Evolutionary conservation across 2,329 filamentous ascomycete species (phyloP), one percentile per base, ranked within the genome.

Genomic region (Penicillium freii): DNA sequence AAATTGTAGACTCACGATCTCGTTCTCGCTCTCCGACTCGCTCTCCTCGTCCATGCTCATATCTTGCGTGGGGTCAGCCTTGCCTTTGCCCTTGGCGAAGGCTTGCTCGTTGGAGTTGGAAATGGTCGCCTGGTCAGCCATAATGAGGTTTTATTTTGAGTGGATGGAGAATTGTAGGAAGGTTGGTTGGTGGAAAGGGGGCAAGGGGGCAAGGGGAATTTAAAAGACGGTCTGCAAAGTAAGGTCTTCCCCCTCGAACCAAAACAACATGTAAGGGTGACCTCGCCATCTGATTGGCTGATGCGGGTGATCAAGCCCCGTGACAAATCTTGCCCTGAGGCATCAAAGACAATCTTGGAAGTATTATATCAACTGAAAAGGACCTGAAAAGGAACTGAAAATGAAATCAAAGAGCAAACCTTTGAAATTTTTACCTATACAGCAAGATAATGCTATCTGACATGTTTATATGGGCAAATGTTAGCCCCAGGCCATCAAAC

Each of bases 11-110:
- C 72, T 59, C 64, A 78, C 76, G 56, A 72, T 62, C 55, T 78
- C 75, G 38, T 51, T 61, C 53, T 78, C 83, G 49, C 88, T 88
- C 40, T 92, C 89, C 17, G 57, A 62, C 15, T 85, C 85, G 53
- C 80, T 84, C 1, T 91, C 88, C 67, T 91, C 88, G 44, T 88
- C 89, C 84, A 91, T 89, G 71, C 82, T 82, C 70, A 85, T 78
- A 66, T 89, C 85, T 64, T 86, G 79, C 42, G 75, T 75, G 53
- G 76, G 75, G 34, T 79, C 72, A 40, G 84, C 87, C 82, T 96
- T 96, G 80, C 91, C 68, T 83, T 96, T 96, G 77, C 90, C 91
- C 83, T 96, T 96, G 75, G 85, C 81, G 60, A 79, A 73, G 60
- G 72, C 65, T 31, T 67, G 69, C 55, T 72, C 70, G 56, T 80